phyloP scores from a whole-genome alignment of 768 basidiomycete genomes.

The Floccularia luteovirens region DNA sequence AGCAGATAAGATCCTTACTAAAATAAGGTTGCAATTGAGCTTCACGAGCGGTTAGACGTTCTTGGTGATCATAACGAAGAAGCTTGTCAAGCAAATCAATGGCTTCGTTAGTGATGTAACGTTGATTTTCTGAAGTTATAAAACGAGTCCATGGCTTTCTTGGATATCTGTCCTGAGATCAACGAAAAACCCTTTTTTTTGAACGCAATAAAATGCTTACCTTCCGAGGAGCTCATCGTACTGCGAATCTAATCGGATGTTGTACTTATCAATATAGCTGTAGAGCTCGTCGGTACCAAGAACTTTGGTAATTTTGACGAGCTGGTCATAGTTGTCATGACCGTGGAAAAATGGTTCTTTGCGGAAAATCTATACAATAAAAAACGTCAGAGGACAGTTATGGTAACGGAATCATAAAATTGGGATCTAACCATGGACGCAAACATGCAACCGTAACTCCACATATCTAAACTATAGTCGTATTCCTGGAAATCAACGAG shows the following conservation, averaged over 20 bases:
- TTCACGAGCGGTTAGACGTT: slow-evolving; percentile 90
- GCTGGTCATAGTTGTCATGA: slow-evolving; percentile 97
- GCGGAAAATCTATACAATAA: slow-evolving; percentile 80
- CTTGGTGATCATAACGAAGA: slow-evolving; percentile 95
- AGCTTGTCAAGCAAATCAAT: slow-evolving; percentile 95
- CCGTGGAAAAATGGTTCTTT: slow-evolving; percentile 99
- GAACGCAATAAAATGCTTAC: slow-evolving; percentile 22
- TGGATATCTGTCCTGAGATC: slow-evolving; percentile 55
- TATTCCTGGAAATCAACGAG: slow-evolving; percentile 98
- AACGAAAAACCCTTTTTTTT: slow-evolving; percentile 5
- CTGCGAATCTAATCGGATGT: slow-evolving; percentile 91
- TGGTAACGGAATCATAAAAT: slow-evolving; percentile 4
- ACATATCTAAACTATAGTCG: slow-evolving; percentile 97
- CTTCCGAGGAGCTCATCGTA: slow-evolving; percentile 93
- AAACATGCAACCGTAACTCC: slow-evolving; percentile 99
- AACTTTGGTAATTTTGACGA: slow-evolving; percentile 97
- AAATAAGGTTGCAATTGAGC: slow-evolving; percentile 93
- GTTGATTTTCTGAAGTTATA: slow-evolving; percentile 92
- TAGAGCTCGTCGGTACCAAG: slow-evolving; percentile 95
- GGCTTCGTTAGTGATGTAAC: slow-evolving; percentile 94
- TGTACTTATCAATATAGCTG: slow-evolving; percentile 90
- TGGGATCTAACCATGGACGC: slow-evolving; percentile 79
- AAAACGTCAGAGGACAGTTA: slow-evolving; percentile 4
- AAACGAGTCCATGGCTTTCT: slow-evolving; percentile 95
- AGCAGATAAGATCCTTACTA: slow-evolving; percentile 34